These are phyloP conservation scores for Pecoramyces ruminantium DNA, from an alignment of 192 early-diverging fungal genomes.

Conservation along the genomic window DNA sequence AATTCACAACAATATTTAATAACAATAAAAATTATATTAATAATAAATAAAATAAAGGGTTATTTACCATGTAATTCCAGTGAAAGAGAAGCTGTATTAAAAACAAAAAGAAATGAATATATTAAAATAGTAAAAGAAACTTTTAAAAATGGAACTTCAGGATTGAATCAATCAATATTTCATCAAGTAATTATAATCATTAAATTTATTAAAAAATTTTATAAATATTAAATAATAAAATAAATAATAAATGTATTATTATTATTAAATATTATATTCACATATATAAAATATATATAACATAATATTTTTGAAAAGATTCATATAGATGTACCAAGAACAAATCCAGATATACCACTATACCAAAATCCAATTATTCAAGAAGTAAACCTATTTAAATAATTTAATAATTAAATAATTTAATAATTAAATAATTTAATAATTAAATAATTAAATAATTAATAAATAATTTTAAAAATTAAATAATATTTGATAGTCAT, in stretches of 20 bases:
- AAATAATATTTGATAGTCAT: too few relatives aligned
- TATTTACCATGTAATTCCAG: conserved; percentile 79
- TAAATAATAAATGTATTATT: too few relatives aligned
- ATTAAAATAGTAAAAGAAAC: conserved; percentile 27
- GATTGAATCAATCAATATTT: conserved; percentile 69
- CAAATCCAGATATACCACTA: conserved; percentile 62
- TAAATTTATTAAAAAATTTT: too few relatives aligned
- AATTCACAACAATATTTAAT: too few relatives aligned
- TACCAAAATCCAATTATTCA: conserved; percentile 72
- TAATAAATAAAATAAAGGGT: conserved; percentile 20
- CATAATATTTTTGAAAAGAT: conserved; percentile 23
- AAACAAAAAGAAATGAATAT: conserved; percentile 85
- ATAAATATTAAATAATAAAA: too few relatives aligned
- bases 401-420: too few relatives aligned
- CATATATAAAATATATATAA: too few relatives aligned
- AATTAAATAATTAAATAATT: too few relatives aligned
- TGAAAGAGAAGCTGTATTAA: conserved; percentile 58
- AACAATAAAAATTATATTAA: not conserved
- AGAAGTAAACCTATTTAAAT: conserved; percentile 22
- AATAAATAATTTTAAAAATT: too few relatives aligned
- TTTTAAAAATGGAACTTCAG: conserved; percentile 8
- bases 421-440: too few relatives aligned
- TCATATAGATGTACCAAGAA: conserved; percentile 86
- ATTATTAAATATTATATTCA: too few relatives aligned
- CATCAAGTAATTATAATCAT: conserved; percentile 58